Base-by-base conservation (phyloP, 441 rosid genomes). In the Kokia cookei region DNA sequence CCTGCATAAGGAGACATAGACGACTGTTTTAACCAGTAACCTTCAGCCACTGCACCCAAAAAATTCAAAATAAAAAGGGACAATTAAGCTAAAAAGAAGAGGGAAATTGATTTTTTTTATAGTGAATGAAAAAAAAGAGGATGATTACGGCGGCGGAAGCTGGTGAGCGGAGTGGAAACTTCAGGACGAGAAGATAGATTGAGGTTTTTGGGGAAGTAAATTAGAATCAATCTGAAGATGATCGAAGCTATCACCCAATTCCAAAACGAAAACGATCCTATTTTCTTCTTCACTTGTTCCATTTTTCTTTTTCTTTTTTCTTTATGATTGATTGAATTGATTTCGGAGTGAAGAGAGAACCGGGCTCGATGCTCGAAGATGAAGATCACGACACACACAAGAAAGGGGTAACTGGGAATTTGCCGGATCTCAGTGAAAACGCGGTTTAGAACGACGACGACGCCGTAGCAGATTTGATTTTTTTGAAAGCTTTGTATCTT, bases 91-190 rank as follows among this genome's bases (percentile, higher is more conserved):
- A 76, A 55, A 62, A 50, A 17, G 57, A 32, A 62, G 11, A 10
- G 24, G 43, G 7, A 50, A 65, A 75, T 61, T 55, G 78, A 35
- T 4, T 19, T 4, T 27, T 4, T 42, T 40, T 13, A 47, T 65
- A 40, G 43, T 40, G 43, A 40, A 40, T 13, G 79, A 47, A 71
- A 59, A 72, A 3, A 29, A 82, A 54, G 24, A 69, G 62, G 73
- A 64, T 40, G 26, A 1, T 53, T 91, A 96, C 99, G 83, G 88
- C 99, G 99, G 71, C 97, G 98, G 66, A 96, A 80, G 88, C 97
- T 90, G 86, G 95, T 91, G 85, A 96, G 91, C 71, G 99, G 99
- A 22, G 98, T 93, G 73, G 98, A 88, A 88, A 93, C 89, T 84
- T 96, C 99, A 12, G 98, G 98, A 42, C 99, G 97, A 22, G 96